Percentiles rank a stretch among this genome's conserved stretches.
Conservation (phyloP, 768 basidiomycete genomes). For the Xerocomus spinulosus region DNA sequence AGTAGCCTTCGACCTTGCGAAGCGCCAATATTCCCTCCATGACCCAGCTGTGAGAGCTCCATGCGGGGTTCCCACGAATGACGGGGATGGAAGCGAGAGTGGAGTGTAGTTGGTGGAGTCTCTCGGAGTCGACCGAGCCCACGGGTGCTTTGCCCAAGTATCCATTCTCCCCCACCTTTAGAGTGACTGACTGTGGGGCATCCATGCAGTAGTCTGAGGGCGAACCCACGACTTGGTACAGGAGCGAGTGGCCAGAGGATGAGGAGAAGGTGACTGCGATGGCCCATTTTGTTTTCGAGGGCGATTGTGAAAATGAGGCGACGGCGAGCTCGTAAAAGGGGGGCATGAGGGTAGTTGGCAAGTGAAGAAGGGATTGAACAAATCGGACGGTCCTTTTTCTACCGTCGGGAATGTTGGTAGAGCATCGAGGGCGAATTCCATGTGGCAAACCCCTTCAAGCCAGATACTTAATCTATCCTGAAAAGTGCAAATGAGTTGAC, state of each 20-base stretch:
- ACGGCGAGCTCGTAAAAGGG: constrained; percentile 32
- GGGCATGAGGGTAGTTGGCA: constrained; percentile 20
- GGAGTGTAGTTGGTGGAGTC: constrained; percentile 24
- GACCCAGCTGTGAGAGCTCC: constrained; percentile 30
- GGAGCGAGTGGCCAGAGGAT: constrained; percentile 25
- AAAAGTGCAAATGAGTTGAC: constrained; percentile 31
- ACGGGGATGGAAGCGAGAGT: constrained; percentile 26
- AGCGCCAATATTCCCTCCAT: constrained; percentile 30
- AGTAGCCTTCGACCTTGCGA: constrained; percentile 26
- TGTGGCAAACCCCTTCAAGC: constrained; percentile 19
- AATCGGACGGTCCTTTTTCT: constrained; percentile 19
- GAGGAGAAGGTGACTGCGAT: constrained; percentile 28
- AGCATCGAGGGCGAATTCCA: constrained; percentile 14
- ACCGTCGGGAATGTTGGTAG: constrained; percentile 6
- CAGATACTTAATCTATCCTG: constrained; percentile 29
- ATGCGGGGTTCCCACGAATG: constrained; percentile 24
- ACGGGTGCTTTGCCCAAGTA: constrained; percentile 21
- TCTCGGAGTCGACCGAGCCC: constrained; percentile 28
- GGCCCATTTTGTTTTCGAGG: constrained; percentile 21
- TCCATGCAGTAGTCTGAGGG: constrained; percentile 28
- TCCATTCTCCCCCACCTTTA: constrained; percentile 28
- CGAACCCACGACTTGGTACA: constrained; percentile 30
- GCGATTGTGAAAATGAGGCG: constrained; percentile 22
- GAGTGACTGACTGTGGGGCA: constrained; percentile 31
- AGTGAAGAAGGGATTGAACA: background rate